Conservation (phyloP, 257 asterid genomes). For the Solanum pinnatisectum region DNA sequence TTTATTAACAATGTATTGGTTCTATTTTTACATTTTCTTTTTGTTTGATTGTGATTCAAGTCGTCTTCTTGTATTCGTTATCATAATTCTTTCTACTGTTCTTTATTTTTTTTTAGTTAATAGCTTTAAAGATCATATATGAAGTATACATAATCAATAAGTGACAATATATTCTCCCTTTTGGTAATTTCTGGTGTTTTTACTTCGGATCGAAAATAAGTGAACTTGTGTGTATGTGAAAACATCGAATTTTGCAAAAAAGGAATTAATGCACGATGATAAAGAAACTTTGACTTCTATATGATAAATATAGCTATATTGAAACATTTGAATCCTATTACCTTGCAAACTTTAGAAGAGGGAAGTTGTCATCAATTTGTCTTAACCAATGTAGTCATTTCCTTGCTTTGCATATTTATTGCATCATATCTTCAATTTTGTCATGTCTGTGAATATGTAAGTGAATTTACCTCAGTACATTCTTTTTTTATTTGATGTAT, state of each 20-base stretch:
- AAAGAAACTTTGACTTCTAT: conserved; percentile 37
- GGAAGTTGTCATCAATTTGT: conserved; percentile 47
- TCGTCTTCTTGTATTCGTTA: background rate
- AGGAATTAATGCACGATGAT: conserved; percentile 17
- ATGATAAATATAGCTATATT: conserved; percentile 42
- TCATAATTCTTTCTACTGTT: background rate
- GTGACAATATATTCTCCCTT: background rate
- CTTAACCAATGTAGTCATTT: conserved; percentile 39
- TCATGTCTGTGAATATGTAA: background rate
- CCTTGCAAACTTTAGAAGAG: conserved; percentile 49
- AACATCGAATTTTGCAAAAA: conserved; percentile 14
- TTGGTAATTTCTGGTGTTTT: no score
- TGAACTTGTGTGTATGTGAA: conserved; percentile 24
- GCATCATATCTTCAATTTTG: background rate
- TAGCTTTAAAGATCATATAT: background rate
- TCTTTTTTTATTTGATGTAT: background rate
- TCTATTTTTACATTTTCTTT: background rate
- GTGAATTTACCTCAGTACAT: background rate
- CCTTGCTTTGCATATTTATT: background rate
- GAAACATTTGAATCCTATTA: conserved; percentile 43
- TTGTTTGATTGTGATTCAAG: background rate
- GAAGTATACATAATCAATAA: background rate
- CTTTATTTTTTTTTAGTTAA: background rate
- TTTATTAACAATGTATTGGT: background rate
- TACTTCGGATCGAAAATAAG: background rate